Percentiles rank a stretch among this genome's conserved stretches.
Evolutionary conservation across 805 yeast genomes (phyloP).

Genomic region (Myxozyma neglecta): DNA sequence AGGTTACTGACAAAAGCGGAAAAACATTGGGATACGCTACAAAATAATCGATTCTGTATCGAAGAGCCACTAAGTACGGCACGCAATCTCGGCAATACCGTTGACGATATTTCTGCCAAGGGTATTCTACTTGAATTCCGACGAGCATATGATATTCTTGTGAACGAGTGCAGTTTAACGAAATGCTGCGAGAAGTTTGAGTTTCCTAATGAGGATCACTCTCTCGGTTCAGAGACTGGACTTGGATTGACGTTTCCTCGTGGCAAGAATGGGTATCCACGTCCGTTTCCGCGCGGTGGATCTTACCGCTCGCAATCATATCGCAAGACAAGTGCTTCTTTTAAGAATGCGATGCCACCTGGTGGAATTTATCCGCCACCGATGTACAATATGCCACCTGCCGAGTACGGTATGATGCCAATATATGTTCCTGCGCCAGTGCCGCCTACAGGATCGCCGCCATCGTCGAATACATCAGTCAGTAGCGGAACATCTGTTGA

Average conservation of each 20-base stretch:
- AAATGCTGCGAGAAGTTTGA: constrained; percentile 21
- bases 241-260: not conserved
- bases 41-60: constrained; percentile 34
- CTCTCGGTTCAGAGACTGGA: not conserved
- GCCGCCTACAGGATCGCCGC: not conserved
- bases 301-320: constrained; percentile 5
- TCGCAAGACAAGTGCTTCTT: constrained; percentile 3
- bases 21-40: constrained; percentile 34
- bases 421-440: constrained; percentile 1
- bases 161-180: constrained; percentile 9
- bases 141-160: constrained; percentile 30
- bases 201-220: constrained; percentile 19
- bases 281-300: constrained; percentile 12
- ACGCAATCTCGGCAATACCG: constrained; percentile 36
- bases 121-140: constrained; percentile 35
- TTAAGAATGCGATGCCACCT: not conserved
- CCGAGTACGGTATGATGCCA: constrained; percentile 14
- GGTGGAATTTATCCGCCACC: constrained; percentile 24
- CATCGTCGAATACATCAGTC: not conserved
- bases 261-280: not conserved
- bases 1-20: constrained; percentile 29
- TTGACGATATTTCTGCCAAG: constrained; percentile 35
- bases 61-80: constrained; percentile 34
- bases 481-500: not conserved
- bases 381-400: constrained; percentile 6